Evolutionary conservation across 192 early-diverging fungal species (phyloP), one percentile per base, ranked within the genome.

Genomic region (Glomus cerebriforme): DNA sequence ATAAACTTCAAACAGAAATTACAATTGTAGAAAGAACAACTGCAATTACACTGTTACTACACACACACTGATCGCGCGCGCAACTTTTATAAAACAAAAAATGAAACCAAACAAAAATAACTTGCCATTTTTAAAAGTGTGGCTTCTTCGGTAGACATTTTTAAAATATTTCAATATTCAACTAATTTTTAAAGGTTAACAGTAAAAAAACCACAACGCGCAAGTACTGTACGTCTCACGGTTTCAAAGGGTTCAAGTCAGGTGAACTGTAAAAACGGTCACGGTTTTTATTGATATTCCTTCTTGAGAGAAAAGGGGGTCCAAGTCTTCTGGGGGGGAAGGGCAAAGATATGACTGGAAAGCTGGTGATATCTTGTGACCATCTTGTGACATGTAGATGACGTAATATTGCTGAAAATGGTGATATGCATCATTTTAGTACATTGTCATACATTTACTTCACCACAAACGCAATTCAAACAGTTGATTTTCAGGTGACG

Each of bases 401-500:
- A 77, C 75, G 75, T 67, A 77, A 59, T 63, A 37, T 75, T 73
- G 19, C 72, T 73, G 49, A 37, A 73, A 73, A 58, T 73, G 72
- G 72, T 29, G 49, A 59, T 17, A 73, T 73, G 69, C 69, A 59
- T 59, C 15, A 34, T 34, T 35, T 64, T 24, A n/a, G 58, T 49
- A 63, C 43, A 77, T 64, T 77, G 64, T 67, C 45, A 66, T 77
- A 67, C 75, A 64, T 77, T 77, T 76, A 17, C 9, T n/a, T 24
- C 59, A 39, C 34, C 22, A 45, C 45, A 32, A 37, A 12, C 39
- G 39, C 39, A 43, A 43, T 43, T 43, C 39, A 43, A 39, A 39
- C 39, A 39, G 37, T 77, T 77, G 75, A 77, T 77, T 77, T 77
- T 77, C 75, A 77, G 75, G 75, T 77, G 75, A 77, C 64, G 27